Conservation (phyloP, 208 protist species). For the Trypanosoma rangeli region DNA sequence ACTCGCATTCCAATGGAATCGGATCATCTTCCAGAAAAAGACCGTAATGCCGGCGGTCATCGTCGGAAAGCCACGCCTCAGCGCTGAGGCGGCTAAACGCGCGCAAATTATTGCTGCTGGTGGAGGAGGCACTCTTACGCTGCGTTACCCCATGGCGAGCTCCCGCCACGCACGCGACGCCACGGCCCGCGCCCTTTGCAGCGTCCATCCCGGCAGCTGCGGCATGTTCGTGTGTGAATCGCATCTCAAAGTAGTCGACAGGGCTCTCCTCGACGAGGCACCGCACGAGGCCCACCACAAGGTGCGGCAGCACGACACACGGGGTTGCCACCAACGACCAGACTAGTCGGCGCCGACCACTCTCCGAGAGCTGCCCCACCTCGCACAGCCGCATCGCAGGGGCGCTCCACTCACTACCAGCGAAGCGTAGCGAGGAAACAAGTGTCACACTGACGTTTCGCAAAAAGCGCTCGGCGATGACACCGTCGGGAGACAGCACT, state of each 20-base stretch:
- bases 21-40: constrained; percentile 18
- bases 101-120: constrained; percentile 36
- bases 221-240: constrained; percentile 17
- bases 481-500: neutral
- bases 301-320: constrained; percentile 40
- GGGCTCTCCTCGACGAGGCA: constrained; percentile 36
- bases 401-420: constrained; percentile 26
- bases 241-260: constrained; percentile 32
- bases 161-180: constrained; percentile 34
- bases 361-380: constrained; percentile 11
- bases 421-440: constrained; percentile 47
- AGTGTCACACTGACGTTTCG: constrained; percentile 30
- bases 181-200: constrained; percentile 13
- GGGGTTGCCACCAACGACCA: constrained; percentile 19
- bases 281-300: constrained; percentile 36
- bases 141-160: constrained; percentile 25
- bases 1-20: constrained; percentile 28
- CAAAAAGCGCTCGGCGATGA: constrained; percentile 4
- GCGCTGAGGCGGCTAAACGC: constrained; percentile 71
- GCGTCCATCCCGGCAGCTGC: neutral
- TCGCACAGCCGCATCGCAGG: constrained; percentile 33
- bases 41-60: constrained; percentile 37
- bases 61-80: constrained; percentile 39
- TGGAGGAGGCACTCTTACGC: constrained; percentile 21
- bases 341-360: constrained; percentile 3